Evolutionary conservation across 2,329 filamentous ascomycete genomes (phyloP).

Genomic region (Fusarium pseudonygamai): DNA sequence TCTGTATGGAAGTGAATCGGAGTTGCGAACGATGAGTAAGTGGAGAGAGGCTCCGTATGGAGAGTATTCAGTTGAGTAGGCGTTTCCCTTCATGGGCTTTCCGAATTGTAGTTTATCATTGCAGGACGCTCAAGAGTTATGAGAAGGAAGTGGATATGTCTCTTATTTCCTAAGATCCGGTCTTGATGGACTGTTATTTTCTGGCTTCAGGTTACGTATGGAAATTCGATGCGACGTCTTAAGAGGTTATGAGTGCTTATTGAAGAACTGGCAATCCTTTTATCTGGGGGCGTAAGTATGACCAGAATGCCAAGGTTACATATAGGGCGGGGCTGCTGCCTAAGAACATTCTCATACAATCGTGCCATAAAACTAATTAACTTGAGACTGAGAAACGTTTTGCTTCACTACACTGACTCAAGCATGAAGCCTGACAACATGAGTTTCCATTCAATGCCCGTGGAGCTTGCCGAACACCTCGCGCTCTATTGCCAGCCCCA

Average conservation of each 20-base stretch:
- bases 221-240: fast-evolving
- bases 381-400: fast-evolving
- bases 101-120: background rate
- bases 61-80: background rate
- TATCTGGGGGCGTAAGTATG: background rate
- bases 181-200: fast-evolving
- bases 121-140: fast-evolving
- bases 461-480: background rate
- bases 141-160: background rate
- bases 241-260: background rate
- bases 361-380: background rate
- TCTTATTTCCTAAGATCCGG: fast-evolving
- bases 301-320: background rate
- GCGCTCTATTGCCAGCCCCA: background rate
- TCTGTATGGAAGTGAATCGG: background rate
- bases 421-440: fast-evolving
- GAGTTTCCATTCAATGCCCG: background rate
- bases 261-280: background rate
- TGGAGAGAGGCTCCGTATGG: background rate
- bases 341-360: background rate
- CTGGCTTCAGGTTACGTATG: too few relatives aligned
- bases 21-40: background rate
- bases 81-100: too few relatives aligned
- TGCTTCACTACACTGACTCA: fast-evolving
- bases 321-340: background rate